A percentile compares a stretch with the other conserved stretches of the same genome.
Conservation (phyloP, 805 yeast genomes). For the Dipodascopsis uninucleata region DNA sequence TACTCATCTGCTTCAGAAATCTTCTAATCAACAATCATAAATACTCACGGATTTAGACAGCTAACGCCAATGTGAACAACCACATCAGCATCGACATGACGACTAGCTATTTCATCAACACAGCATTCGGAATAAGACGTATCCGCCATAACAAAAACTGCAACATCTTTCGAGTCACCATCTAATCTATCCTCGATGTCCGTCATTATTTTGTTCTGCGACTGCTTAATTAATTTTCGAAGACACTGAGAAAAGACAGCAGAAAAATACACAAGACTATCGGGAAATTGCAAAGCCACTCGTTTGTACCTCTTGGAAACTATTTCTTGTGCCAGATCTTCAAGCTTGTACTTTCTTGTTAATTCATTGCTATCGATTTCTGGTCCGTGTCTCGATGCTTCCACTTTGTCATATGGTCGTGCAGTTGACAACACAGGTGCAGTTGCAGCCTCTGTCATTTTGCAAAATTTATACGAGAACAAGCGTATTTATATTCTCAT, state of each 20-base stretch:
- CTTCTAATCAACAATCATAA: not conserved
- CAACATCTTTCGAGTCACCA: constrained; percentile 18
- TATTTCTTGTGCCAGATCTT: constrained; percentile 26
- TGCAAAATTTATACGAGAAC: too few species aligned
- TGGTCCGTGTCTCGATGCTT: constrained; percentile 9
- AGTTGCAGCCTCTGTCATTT: constrained; percentile 28
- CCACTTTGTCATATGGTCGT: constrained; percentile 58
- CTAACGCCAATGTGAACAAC: constrained; percentile 95
- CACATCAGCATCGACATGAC: constrained; percentile 79
- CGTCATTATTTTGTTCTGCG: not conserved
- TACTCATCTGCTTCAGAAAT: too few species aligned
- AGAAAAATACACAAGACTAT: constrained; percentile 70
- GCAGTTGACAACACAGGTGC: constrained; percentile 76
- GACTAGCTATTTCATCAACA: constrained; percentile 94
- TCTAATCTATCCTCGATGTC: not conserved
- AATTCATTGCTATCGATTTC: constrained; percentile 37
- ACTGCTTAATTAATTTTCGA: constrained; percentile 30
- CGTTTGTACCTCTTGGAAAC: constrained; percentile 32
- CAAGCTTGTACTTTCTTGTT: constrained; percentile 46
- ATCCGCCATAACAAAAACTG: constrained; percentile 83
- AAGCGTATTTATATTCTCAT: too few species aligned
- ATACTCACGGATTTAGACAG: constrained; percentile 63
- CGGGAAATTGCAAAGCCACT: constrained; percentile 90
- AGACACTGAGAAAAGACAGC: constrained; percentile 55
- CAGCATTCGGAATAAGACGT: constrained; percentile 95